These are phyloP conservation scores for Sergeia podlipaevii DNA, from an alignment of 208 protist genomes.

Conservation along the genomic window DNA sequence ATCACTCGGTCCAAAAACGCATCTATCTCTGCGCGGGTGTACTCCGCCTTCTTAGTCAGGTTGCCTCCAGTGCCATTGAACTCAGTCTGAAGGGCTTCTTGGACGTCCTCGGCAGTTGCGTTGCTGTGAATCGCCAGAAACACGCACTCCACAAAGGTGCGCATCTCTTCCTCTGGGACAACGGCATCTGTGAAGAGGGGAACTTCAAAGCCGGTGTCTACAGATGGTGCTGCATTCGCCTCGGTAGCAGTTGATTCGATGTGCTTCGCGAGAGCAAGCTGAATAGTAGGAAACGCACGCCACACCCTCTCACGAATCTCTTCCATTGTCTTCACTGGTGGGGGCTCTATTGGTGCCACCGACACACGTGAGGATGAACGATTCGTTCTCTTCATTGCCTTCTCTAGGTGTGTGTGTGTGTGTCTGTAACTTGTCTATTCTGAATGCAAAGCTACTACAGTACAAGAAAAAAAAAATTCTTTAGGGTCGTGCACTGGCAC, in stretches of 20 bases:
- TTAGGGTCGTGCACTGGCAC: too few relatives aligned
- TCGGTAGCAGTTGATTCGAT: not conserved
- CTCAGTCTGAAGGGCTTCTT: too few relatives aligned
- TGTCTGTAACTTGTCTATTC: not conserved
- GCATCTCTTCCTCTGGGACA: slow-evolving; percentile 48
- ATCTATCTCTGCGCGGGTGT: slow-evolving; percentile 32
- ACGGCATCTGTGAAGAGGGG: slow-evolving; percentile 7
- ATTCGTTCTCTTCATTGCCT: not conserved
- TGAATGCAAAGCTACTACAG: too few relatives aligned
- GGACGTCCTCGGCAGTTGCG: slow-evolving; percentile 35
- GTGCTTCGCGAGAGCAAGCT: slow-evolving; percentile 1
- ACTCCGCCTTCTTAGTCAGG: slow-evolving; percentile 13
- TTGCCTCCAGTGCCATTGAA: slow-evolving; percentile 28
- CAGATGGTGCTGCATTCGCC: not conserved
- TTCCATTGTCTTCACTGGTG: slow-evolving; percentile 27
- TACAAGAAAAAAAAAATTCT: too few relatives aligned
- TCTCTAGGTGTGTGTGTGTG: not conserved
- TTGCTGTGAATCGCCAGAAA: slow-evolving; percentile 68
- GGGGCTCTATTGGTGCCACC: not conserved
- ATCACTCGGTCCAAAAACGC: slow-evolving; percentile 42
- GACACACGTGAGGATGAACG: not conserved
- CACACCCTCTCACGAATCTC: slow-evolving; percentile 63
- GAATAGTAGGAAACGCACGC: slow-evolving; percentile 49
- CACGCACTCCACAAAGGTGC: slow-evolving; percentile 47
- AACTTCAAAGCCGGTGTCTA: not conserved